Evolutionary conservation across 23 red algal species (phyloP), one percentile per base, ranked within the genome.

Genomic region (Gracilariopsis chorda): DNA sequence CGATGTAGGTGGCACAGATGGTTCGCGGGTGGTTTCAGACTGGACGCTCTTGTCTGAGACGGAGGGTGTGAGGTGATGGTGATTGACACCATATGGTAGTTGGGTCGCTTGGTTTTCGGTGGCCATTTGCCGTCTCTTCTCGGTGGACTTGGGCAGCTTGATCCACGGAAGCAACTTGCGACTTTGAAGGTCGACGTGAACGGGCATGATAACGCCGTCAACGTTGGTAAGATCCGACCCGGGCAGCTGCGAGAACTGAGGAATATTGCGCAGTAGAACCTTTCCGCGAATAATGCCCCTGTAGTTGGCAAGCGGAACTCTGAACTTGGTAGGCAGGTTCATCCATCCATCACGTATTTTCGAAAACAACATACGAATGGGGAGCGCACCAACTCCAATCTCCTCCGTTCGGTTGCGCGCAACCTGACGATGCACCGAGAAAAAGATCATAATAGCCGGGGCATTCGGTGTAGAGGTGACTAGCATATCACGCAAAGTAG

Each of bases 191-290:
- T 88, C 84, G 35, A 88, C 41, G 21, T 74, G n/a, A 49, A 24
- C 21, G 14, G 84, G 84, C 67, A 48, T 75, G 39, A 88, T 88
- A 34, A 0, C 51, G 69, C 84, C 84, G 33, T 88, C 69, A 42
- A 74, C 67, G 44, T 88, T 88, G 49, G 65, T 44, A 30, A 88
- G 69, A 48, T 88, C 84, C 56, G 12, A 32, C 24, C 84, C 84
- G 7, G 67, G 67, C 34, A 88, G 48, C 32, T 88, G 84, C 19
- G 84, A 88, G n/a, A 74, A 88, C 84, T 88, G 84, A 3, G 84
- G 84, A 77, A 88, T 88, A 35, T 88, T 88, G 11, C 69, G 64
- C 11, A 88, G 56, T 10, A 88, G n/a, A 46, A 88, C 60, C 84
- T 88, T 88, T 7, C 67, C 84, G 30, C 84, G 64, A 64, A 88